A percentile compares a stretch with the other conserved stretches of the same genome.
phyloP scores from a whole-genome alignment of 441 rosid species.

The Populus trichocarpa region DNA sequence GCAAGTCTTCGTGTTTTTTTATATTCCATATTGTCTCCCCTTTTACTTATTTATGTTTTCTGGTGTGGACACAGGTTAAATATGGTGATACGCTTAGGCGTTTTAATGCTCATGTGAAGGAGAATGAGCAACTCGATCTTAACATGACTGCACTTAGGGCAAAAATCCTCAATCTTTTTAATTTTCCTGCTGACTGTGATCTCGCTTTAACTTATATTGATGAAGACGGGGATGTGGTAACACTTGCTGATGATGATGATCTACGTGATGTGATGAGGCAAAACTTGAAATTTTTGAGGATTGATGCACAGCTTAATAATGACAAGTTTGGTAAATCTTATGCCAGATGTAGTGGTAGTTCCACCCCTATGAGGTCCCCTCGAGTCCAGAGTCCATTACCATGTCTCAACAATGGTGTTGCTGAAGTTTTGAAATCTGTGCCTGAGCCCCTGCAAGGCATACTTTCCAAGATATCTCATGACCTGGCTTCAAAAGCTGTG shows the following conservation, averaged over 20 bases:
- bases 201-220: constrained; percentile 63
- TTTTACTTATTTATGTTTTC: background rate
- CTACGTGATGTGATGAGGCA: constrained; percentile 1
- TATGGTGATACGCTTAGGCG: constrained; percentile 75
- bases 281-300: too few species aligned
- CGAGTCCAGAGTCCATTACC: constrained; percentile 28
- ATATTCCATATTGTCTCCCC: background rate
- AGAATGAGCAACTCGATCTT: constrained; percentile 60
- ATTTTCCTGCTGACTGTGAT: constrained; percentile 46
- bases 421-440: constrained; percentile 50
- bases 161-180: constrained; percentile 56
- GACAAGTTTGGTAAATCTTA: too few species aligned
- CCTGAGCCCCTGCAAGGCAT: constrained; percentile 56
- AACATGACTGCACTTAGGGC: constrained; percentile 51
- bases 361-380: constrained; percentile 47
- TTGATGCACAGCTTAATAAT: too few species aligned
- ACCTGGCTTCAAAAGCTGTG: constrained; percentile 52
- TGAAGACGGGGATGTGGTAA: constrained; percentile 86
- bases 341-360: too few species aligned
- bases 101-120: constrained; percentile 51
- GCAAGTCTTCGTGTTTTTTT: background rate
- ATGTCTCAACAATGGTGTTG: too few species aligned
- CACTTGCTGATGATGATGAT: constrained; percentile 79
- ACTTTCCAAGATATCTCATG: constrained; percentile 46
- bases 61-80: constrained; percentile 49